phyloP scores from a whole-genome alignment of 2,329 filamentous ascomycete genomes.

The Diaporthe eres region DNA sequence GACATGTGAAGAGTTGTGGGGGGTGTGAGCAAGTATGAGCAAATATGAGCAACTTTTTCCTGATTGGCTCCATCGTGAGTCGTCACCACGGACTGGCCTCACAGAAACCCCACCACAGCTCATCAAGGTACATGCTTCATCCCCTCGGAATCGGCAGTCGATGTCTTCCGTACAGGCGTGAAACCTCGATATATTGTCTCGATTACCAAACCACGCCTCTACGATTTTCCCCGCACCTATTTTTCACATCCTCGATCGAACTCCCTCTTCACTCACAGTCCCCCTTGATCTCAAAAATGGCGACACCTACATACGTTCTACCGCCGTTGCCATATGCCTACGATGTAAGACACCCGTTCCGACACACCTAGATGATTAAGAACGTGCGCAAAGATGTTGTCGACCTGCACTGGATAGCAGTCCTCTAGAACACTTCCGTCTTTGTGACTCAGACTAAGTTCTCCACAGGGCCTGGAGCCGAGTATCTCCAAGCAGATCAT shows the following conservation, averaged over 20 bases:
- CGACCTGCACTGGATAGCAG: no score
- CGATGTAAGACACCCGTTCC: slow-evolving; percentile 45
- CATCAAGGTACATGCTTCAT: not conserved
- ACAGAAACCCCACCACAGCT: not conserved
- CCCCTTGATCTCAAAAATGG: slow-evolving; percentile 34
- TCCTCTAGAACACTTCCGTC: not conserved
- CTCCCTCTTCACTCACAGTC: not conserved
- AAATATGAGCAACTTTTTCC: not conserved
- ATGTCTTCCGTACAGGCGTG: not conserved
- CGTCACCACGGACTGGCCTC: not conserved
- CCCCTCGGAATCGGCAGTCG: not conserved
- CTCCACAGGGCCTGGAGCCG: slow-evolving; percentile 69
- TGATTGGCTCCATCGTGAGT: not conserved
- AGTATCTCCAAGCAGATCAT: slow-evolving; percentile 90
- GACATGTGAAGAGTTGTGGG: not conserved
- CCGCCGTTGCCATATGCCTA: slow-evolving; percentile 52
- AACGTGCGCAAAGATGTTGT: not conserved
- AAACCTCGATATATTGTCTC: not conserved
- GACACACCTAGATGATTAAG: not conserved
- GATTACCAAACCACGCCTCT: not conserved
- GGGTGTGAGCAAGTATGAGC: not conserved
- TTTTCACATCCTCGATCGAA: not conserved
- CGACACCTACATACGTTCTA: slow-evolving; percentile 51
- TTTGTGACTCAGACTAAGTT: not conserved
- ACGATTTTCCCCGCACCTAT: not conserved